Base-by-base conservation (phyloP, 2,329 filamentous ascomycete genomes). In the Colletotrichum godetiae region DNA sequence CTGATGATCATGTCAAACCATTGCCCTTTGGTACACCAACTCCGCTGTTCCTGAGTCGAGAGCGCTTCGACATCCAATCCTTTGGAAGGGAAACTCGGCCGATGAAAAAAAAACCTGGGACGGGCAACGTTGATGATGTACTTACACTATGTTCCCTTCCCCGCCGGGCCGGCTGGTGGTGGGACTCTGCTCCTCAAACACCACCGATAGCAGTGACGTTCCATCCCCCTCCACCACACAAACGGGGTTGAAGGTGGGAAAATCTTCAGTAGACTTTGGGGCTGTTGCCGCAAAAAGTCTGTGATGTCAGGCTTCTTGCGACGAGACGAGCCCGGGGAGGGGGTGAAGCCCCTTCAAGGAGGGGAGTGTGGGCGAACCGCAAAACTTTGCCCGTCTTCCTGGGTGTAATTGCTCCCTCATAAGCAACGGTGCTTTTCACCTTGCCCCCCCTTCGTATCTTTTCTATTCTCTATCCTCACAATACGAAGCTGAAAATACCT, bases 201-300 rank as follows among this genome's bases (percentile, higher is more conserved):
- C 68, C 31, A n/a, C 56, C 64, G 72, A 74, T 72, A 68, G 61
- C 68, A 72, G 74, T 75, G 72, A 75, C 74, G 74, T 75, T 75
- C 67, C 74, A 74, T 75, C 61, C 72, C 74, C 72, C 74, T 74
- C 72, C 74, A 68, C 59, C 57, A 46, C 72, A 42, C 37, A 42
- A 31, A 13, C n/a, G 49, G 58, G 29, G 37, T 19, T 42, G 37
- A 4, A 4, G 37, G 37, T 42, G 37, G 49, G 58, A 12, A 61
- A 74, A 46, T 61, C 70, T 66, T 67, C 66, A 63, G 61, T 62
- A 67, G 67, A 70, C 60, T 70, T 67, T 68, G 52, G 42, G 29
- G 59, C 73, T 62, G 52, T 29, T 35, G 19, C 27, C 49, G 60
- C 56, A 65, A 42, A 33, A 42, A 31, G 70, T 71, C 37, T 61